Evolutionary conservation across 805 yeast genomes (phyloP), one percentile per base, ranked within the genome.

Genomic region (Brettanomyces bruxellensis): DNA sequence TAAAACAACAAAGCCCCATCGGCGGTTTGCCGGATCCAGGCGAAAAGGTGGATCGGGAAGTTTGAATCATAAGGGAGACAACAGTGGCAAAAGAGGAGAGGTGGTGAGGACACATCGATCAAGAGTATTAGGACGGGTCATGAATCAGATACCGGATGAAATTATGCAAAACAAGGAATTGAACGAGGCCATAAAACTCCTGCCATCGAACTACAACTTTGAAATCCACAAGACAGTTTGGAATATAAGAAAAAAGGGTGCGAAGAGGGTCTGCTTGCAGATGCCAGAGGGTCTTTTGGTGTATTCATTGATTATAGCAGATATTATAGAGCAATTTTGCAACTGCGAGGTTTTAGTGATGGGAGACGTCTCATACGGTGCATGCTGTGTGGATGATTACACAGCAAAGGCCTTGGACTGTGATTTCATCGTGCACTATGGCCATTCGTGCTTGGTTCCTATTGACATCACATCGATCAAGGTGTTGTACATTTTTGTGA

Each of bases 291-390:
- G 99, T 1, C 66, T 93, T 30, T 68, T 93, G 43, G 86, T 93
- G 1, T 93, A 90, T 60, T 82, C 97, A 0, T 72, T 95, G 49
- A 76, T 93, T 36, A 78, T 93, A n/a, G 76, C 95, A 4, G 99
- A 93, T 65, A 91, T 93, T 24, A 61, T 93, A 34, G 95, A 88
- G 58, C 96, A 90, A 63, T 91, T 93, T 55, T 90, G 97, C 61
- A 65, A 69, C 3, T 88, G 84, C 45, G 96, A 90, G 58, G 86
- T 90, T 0, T 71, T 93, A 1, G 93, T 91, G 3, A 93, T 93
- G 99, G 99, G 99, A 2, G 99, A 93, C 63, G 99, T 93, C 0
- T 87, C 97, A 0, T 93, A 93, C 59, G 99, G 99, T 39, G 99
- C 99, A 0, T 93, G 99, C 62, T 93, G 99, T 66, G 89, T 93